phyloP scores from a whole-genome alignment of 2,329 filamentous ascomycete species.

The Fusarium kyushuense region DNA sequence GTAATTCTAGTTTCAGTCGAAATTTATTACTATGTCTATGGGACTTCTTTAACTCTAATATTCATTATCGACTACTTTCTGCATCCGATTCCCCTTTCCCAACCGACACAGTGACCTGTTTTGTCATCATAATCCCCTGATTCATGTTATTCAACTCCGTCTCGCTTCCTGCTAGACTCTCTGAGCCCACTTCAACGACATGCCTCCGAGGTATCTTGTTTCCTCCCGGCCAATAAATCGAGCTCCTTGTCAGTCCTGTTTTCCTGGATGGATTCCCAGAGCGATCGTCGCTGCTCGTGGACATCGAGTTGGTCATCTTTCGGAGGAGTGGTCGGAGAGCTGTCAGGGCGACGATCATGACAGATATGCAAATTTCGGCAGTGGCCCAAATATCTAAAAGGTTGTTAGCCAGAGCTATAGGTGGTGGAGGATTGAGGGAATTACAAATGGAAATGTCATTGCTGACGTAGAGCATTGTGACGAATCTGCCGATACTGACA shows the following conservation, averaged over 20 bases:
- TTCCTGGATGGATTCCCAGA: accelerated
- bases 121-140: not conserved
- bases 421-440: accelerated
- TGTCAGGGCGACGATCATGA: conserved; percentile 10
- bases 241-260: accelerated
- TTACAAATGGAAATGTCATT: conserved; percentile 13
- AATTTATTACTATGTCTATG: not conserved
- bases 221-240: not conserved
- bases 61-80: not conserved
- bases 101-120: not conserved
- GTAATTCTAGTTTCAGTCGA: too few relatives aligned
- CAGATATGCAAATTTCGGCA: conserved; percentile 15
- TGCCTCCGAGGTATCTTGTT: not conserved
- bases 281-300: not conserved
- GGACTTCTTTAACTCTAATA: not conserved
- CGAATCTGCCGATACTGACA: conserved; percentile 2
- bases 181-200: not conserved
- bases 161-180: not conserved
- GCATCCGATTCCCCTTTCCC: not conserved
- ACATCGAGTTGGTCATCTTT: not conserved
- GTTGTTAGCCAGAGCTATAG: accelerated
- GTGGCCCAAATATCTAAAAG: conserved; percentile 10
- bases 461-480: conserved; percentile 1
- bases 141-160: not conserved
- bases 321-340: not conserved